A percentile compares a stretch with the other conserved stretches of the same genome.
Evolutionary conservation across 305 asterid genomes (phyloP).

Genomic region (Stenogyne calaminthoides): DNA sequence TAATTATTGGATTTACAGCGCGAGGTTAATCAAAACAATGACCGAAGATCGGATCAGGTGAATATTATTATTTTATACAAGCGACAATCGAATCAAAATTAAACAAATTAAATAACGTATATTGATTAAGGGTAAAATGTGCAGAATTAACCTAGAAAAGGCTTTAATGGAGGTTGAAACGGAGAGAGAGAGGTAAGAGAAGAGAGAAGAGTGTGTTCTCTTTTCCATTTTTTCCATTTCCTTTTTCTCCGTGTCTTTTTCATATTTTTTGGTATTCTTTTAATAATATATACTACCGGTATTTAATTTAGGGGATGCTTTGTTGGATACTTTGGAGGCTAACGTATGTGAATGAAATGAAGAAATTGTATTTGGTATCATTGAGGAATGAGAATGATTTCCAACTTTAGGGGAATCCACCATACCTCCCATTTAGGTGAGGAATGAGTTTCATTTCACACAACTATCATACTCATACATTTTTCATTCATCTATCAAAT

Average conservation of each 20-base stretch:
- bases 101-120: constrained; percentile 16
- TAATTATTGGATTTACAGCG: constrained; percentile 23
- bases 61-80: constrained; percentile 17
- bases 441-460: too few relatives aligned
- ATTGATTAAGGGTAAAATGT: constrained; percentile 8
- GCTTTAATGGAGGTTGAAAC: constrained; percentile 51
- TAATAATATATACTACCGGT: neutral
- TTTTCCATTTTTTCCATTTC: constrained; percentile 21
- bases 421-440: too few relatives aligned
- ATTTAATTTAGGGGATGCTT: too few relatives aligned
- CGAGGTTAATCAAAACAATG: constrained; percentile 18
- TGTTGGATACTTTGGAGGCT: too few relatives aligned
- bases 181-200: constrained; percentile 25
- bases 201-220: constrained; percentile 23
- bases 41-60: constrained; percentile 55
- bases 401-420: too few relatives aligned
- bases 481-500: too few relatives aligned
- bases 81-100: constrained; percentile 17
- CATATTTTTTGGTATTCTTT: constrained; percentile 15
- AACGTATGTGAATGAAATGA: too few relatives aligned
- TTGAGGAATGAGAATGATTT: too few relatives aligned
- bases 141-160: constrained; percentile 41
- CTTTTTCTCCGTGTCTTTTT: constrained; percentile 26
- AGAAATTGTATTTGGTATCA: too few relatives aligned
- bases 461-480: too few relatives aligned